phyloP scores from a whole-genome alignment of 495 filamentous ascomycete genomes.

The Clavariopsis aquatica region DNA sequence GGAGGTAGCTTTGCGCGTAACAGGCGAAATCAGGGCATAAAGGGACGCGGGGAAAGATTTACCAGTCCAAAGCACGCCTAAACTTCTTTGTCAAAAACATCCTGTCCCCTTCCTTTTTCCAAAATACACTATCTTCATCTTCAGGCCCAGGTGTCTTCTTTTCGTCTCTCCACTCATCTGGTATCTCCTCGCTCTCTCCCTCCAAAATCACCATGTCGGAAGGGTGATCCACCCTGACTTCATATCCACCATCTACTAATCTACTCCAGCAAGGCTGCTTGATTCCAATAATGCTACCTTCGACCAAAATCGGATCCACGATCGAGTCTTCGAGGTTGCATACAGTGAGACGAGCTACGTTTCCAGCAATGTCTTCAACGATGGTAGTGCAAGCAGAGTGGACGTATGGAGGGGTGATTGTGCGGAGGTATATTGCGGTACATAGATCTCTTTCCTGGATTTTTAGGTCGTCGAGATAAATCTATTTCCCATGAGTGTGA shows the following conservation, averaged over 20 bases:
- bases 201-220: constrained; percentile 31
- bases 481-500: neutral
- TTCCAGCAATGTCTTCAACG: constrained; percentile 35
- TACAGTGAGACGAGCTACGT: constrained; percentile 26
- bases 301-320: constrained; percentile 18
- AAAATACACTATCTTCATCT: constrained; percentile 10
- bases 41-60: constrained; percentile 13
- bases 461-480: constrained; percentile 10
- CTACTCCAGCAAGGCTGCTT: constrained; percentile 37
- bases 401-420: constrained; percentile 22
- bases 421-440: constrained; percentile 1
- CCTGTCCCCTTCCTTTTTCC: constrained; percentile 37
- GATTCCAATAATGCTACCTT: constrained; percentile 28
- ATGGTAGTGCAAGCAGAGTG: constrained; percentile 23
- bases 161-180: constrained; percentile 12
- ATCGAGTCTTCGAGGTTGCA: constrained; percentile 33
- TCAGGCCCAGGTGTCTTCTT: neutral
- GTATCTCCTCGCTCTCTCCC: constrained; percentile 11
- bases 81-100: constrained; percentile 32
- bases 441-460: constrained; percentile 4
- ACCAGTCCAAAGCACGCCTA: constrained; percentile 22
- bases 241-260: constrained; percentile 24
- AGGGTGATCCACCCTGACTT: constrained; percentile 39
- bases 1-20: neutral
- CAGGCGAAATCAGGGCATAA: neutral